Base-by-base conservation (phyloP, 2,329 filamentous ascomycete species). In the Gaeumannomyces sp. region DNA sequence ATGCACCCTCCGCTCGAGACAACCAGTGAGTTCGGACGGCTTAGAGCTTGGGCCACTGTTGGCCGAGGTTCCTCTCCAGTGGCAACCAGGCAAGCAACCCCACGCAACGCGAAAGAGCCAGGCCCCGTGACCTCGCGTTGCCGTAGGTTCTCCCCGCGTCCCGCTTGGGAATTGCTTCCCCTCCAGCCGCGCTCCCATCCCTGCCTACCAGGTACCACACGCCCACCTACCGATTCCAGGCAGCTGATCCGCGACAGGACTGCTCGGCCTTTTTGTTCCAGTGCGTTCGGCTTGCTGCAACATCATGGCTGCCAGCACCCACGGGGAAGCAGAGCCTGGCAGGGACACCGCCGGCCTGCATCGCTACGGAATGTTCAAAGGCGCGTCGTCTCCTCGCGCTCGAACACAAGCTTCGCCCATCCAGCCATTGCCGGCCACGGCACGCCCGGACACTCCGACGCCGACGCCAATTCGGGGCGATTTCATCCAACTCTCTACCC, bases 401-500 rank as follows among this genome's bases (percentile, higher is more conserved):
- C 45, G 45, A 53, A 22, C 22, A 5, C 45, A 53, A n/a, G 45
- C 19, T 10, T 53, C 45, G 22, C 45, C 45, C 45, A 10, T 25
- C 45, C 45, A 25, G 45, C 45, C 45, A 3, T 53, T 14, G 45
- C 4, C n/a, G 22, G 8, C 45, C 45, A 14, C 22, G 8, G 19
- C 45, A 53, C 45, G 45, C 22, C 45, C 45, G 11, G 45, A 53
- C n/a, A 53, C 45, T 25, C 25, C 28, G 31, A 63, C 61, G 4
- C 61, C 61, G 25, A 63, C 61, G 22, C 61, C 68, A 25, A 68
- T 79, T 4, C 75, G 71, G 59, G 76, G 75, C 4, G 74, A 77
- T 35, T 77, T 79, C 59, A 72, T 79, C n/a, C 71, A 75, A 7
- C 67, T 76, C 3, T 76, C 78, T 19, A 69, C 66, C 25, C 66